Percentiles rank a stretch among this genome's conserved stretches.
Evolutionary conservation across 1,284 basidiomycete genomes (phyloP).

Genomic region (Cyathus olla): DNA sequence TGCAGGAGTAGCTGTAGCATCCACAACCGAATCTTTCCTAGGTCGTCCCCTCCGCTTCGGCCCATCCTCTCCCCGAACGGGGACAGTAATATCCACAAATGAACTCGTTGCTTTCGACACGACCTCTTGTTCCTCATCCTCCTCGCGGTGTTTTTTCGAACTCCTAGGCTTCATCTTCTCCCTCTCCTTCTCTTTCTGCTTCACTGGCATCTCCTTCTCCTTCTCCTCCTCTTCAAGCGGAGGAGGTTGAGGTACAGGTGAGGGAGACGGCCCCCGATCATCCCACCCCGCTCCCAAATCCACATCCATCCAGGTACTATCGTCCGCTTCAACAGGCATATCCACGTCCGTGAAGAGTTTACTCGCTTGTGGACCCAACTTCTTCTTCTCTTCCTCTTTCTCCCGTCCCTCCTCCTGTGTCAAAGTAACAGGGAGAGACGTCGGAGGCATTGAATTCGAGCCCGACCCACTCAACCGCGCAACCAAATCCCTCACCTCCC

Average conservation of each 20-base stretch:
- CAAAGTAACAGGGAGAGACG: background rate
- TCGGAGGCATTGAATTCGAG: too few relatives aligned
- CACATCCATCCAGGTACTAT: background rate
- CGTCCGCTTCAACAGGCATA: background rate
- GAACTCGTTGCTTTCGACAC: too few relatives aligned
- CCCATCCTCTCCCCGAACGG: too few relatives aligned
- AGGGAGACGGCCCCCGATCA: background rate
- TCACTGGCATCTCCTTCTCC: conserved; percentile 10
- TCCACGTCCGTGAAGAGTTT: too few relatives aligned
- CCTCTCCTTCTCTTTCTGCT: conserved; percentile 8
- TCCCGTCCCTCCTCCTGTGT: background rate
- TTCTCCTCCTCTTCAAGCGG: too few relatives aligned
- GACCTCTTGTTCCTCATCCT: too few relatives aligned
- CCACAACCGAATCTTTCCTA: too few relatives aligned
- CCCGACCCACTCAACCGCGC: background rate
- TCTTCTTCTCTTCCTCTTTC: background rate
- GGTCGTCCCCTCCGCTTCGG: too few relatives aligned
- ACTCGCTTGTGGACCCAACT: background rate
- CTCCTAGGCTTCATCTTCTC: conserved; percentile 6
- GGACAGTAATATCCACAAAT: too few relatives aligned
- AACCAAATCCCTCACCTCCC: background rate
- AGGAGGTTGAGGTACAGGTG: background rate
- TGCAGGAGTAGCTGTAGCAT: too few relatives aligned
- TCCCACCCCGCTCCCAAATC: background rate
- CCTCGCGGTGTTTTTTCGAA: too few relatives aligned